Evolutionary conservation across 2,329 filamentous ascomycete genomes (phyloP).

Genomic region (Diplocarpon mali): DNA sequence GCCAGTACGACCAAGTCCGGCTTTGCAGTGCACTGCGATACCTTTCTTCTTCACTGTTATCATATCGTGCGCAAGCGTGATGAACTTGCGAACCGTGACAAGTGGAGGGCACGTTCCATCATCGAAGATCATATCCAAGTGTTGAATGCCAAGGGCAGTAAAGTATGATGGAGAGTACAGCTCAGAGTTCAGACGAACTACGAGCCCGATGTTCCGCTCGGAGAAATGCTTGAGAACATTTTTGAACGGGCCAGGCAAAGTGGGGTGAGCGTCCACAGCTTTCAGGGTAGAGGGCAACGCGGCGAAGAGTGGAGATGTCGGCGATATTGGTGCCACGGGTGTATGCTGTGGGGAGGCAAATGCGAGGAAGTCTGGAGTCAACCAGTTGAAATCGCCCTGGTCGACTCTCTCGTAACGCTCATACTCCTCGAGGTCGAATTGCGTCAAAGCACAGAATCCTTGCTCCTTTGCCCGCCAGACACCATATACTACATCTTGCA

Average conservation of each 20-base stretch:
- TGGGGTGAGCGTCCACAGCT: slow-evolving; percentile 58
- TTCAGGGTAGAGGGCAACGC: slow-evolving; percentile 65
- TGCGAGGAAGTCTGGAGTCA: slow-evolving; percentile 87
- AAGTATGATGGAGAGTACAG: slow-evolving; percentile 97
- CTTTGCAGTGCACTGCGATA: slow-evolving; percentile 98
- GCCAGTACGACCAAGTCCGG: slow-evolving; percentile 86
- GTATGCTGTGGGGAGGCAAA: slow-evolving; percentile 89
- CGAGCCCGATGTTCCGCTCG: slow-evolving; percentile 78
- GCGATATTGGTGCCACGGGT: slow-evolving; percentile 60
- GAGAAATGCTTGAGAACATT: slow-evolving; percentile 88
- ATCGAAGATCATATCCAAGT: slow-evolving; percentile 99
- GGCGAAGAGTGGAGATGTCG: slow-evolving; percentile 61
- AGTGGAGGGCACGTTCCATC: slow-evolving; percentile 92
- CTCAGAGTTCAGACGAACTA: slow-evolving; percentile 90
- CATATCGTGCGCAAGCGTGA: slow-evolving; percentile 86
- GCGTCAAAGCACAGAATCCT: slow-evolving; percentile 78
- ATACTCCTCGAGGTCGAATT: slow-evolving; percentile 95
- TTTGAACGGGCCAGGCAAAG: slow-evolving; percentile 80
- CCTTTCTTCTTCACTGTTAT: slow-evolving; percentile 85
- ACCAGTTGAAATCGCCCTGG: slow-evolving; percentile 99
- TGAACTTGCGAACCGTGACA: slow-evolving; percentile 84
- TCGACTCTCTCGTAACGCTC: slow-evolving; percentile 93
- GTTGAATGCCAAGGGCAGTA: slow-evolving; percentile 85
- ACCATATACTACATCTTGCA: slow-evolving; percentile 96
- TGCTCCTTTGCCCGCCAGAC: slow-evolving; percentile 99